Evolutionary conservation across 2,329 filamentous ascomycete species (phyloP).

Genomic region (Diaporthe nobilis): DNA sequence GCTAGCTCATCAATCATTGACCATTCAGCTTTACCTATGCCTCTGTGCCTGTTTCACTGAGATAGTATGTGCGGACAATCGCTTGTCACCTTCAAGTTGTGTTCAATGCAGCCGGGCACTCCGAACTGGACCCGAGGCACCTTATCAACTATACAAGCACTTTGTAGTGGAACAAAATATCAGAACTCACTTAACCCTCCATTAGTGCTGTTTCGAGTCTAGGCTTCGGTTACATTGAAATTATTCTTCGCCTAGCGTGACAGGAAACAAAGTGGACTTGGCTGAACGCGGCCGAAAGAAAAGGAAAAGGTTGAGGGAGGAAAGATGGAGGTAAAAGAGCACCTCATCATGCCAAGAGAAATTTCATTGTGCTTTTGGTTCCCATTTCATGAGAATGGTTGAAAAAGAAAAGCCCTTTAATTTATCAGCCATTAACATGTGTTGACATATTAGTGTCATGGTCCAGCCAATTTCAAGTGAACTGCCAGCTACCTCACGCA

Average conservation of each 20-base stretch:
- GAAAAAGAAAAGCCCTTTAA: no score
- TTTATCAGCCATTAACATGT: background rate
- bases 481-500: background rate
- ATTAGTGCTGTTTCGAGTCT: background rate
- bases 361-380: background rate
- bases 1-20: background rate
- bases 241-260: background rate
- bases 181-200: background rate
- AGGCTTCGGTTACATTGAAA: background rate
- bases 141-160: background rate
- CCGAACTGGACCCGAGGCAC: background rate
- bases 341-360: background rate
- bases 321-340: background rate
- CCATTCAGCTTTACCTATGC: background rate
- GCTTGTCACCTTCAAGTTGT: background rate
- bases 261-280: background rate
- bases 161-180: background rate
- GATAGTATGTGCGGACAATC: background rate
- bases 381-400: background rate
- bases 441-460: no score
- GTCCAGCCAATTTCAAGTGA: background rate
- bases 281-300: no score
- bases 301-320: no score
- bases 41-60: background rate
- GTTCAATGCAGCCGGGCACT: background rate